A percentile compares a stretch with the other conserved stretches of the same genome.
Evolutionary conservation across 164 flowering plant genomes (phyloP).

Genomic region (Nymphaea thermarum): DNA sequence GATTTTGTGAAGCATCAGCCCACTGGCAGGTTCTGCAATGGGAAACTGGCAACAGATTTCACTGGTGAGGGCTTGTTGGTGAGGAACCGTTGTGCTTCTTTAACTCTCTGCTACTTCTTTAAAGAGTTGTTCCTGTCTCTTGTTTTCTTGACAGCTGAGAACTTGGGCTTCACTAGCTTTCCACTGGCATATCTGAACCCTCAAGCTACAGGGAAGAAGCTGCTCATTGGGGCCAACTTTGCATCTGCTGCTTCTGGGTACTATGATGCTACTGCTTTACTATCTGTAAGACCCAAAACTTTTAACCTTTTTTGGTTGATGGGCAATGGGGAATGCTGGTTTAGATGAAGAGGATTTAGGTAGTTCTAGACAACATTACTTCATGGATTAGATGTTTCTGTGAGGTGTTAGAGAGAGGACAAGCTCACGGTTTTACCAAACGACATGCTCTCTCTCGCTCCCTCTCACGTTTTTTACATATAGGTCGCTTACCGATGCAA

Average conservation of each 20-base stretch:
- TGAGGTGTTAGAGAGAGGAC: not conserved
- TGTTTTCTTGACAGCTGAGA: constrained; percentile 52
- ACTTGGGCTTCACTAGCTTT: constrained; percentile 65
- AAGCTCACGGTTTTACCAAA: not conserved
- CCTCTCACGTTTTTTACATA: not conserved
- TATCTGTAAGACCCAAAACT: constrained; percentile 33
- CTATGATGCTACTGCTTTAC: constrained; percentile 56
- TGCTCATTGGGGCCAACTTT: constrained; percentile 81
- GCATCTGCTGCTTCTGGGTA: constrained; percentile 95
- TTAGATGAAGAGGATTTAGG: no score
- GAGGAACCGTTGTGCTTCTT: no score
- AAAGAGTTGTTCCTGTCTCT: not conserved
- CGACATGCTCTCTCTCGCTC: not conserved
- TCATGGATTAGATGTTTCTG: no score
- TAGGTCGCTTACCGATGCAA: not conserved
- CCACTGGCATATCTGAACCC: constrained; percentile 87
- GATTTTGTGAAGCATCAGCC: constrained; percentile 53
- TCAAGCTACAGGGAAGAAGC: constrained; percentile 79
- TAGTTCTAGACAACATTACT: no score
- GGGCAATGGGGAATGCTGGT: no score
- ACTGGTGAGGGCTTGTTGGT: constrained; percentile 33
- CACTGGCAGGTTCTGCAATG: constrained; percentile 96
- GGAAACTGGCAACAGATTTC: constrained; percentile 86
- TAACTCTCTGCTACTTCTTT: no score
- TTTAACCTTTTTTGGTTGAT: no score